Percentiles rank a stretch among this genome's conserved stretches.
These are phyloP conservation scores for Cocos nucifera DNA, from an alignment of 176 grass and related monocot species.

Conservation along the genomic window DNA sequence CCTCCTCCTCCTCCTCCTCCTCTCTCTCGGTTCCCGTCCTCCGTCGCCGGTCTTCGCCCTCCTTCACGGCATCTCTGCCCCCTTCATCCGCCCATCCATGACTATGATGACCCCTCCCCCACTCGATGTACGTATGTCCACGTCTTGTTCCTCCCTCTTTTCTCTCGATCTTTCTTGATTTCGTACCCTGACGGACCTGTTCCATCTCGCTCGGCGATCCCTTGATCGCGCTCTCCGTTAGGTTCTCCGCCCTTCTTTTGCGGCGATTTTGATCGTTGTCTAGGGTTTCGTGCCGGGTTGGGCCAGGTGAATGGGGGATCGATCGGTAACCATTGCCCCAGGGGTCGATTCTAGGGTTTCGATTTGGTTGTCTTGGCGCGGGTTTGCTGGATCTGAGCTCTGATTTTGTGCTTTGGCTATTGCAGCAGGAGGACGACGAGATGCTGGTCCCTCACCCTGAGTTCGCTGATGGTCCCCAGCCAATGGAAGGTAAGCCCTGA, in stretches of 20 bases:
- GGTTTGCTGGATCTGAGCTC: constrained; percentile 47
- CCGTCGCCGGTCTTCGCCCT: background rate
- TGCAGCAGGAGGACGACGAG: constrained; percentile 72
- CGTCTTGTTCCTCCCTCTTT: background rate
- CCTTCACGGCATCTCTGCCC: background rate
- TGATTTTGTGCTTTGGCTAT: constrained; percentile 3
- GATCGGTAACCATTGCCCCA: background rate
- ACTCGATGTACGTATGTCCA: constrained; percentile 43
- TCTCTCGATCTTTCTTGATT: background rate
- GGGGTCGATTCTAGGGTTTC: background rate
- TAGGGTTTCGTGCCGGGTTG: background rate
- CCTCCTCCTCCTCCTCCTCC: background rate
- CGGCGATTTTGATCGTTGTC: background rate
- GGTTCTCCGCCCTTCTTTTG: constrained; percentile 6
- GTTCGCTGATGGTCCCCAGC: constrained; percentile 44
- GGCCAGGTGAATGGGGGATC: no score
- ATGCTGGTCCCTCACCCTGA: constrained; percentile 74
- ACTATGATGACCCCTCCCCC: constrained; percentile 77
- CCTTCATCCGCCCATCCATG: constrained; percentile 25
- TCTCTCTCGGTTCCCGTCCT: background rate
- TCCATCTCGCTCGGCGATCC: background rate
- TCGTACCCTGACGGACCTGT: background rate
- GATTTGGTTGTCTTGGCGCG: constrained; percentile 11
- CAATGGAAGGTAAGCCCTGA: constrained; percentile 71
- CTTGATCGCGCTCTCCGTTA: background rate